Percentiles rank a stretch among this genome's conserved stretches.
These are phyloP conservation scores for Amphibolis antarctica DNA, from an alignment of 106 monocot species.

Conservation along the genomic window DNA sequence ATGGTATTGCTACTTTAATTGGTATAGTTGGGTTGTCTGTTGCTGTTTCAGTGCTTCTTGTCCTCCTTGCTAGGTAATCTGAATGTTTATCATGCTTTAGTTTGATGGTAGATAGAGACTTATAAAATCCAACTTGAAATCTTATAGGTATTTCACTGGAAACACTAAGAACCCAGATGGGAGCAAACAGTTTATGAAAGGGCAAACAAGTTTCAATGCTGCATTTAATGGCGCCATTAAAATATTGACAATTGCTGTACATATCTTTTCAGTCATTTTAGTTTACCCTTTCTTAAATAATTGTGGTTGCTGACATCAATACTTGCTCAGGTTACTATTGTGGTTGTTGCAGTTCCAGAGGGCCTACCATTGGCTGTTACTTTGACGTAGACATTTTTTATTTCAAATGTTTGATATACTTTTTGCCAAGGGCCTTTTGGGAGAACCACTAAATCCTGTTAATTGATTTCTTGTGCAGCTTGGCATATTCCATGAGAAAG, in stretches of 20 bases:
- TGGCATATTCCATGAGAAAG: conserved; percentile 92
- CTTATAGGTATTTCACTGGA: conserved; percentile 18
- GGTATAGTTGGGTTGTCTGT: conserved; percentile 71
- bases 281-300: neutral
- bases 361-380: conserved; percentile 53
- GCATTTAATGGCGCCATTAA: conserved; percentile 23
- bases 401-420: neutral
- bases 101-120: conserved; percentile 49
- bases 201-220: conserved; percentile 15
- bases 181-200: conserved; percentile 15
- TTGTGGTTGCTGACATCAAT: neutral
- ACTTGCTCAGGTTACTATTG: conserved; percentile 17
- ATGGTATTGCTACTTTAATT: conserved; percentile 87
- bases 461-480: conserved; percentile 18
- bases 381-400: conserved; percentile 43
- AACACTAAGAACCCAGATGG: conserved; percentile 24
- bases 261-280: conserved; percentile 14
- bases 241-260: conserved; percentile 31
- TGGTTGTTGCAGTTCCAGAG: conserved; percentile 28
- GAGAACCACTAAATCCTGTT: no score
- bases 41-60: conserved; percentile 60
- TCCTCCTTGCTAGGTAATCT: conserved; percentile 31
- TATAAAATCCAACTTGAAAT: conserved; percentile 5
- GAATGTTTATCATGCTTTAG: conserved; percentile 48
- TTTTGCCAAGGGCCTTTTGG: neutral